Base-by-base conservation (phyloP, 192 early-diverging fungal genomes). In the Radiomyces spectabilis region DNA sequence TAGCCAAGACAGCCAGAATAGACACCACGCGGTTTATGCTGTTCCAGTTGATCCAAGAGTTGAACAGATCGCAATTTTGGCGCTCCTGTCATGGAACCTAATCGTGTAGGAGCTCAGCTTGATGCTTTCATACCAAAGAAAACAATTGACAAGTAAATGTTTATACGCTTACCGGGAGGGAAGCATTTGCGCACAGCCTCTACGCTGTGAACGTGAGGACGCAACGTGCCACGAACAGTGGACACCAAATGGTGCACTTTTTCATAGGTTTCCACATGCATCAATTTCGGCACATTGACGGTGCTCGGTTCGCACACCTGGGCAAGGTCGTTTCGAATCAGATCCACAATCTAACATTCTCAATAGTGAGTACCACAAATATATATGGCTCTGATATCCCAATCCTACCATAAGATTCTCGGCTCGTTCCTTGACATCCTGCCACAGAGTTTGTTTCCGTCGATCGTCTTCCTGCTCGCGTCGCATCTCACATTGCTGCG, bases 41-140 rank as follows among this genome's bases (percentile, higher is more conserved):
- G 46, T 49, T 97, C 93, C 44, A 95, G 76, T 9, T 65, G 54
- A 32, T 88, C 84, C 24, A 98, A 64, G 3, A 97, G 61, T 41
- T 87, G 79, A 31, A 92, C 74, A 0, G 91, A 89, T 34, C 96
- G 78, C 7, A 81, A 63, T 63, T 98, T 98, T 3, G 96, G 96
- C 0, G 96, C 96, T 5, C 96, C 96, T 0, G 96, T 98, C 94
- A 98, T 97, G 0, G 92, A 95, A 0, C 93, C 93, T 61, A 33
- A 10, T 19, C 24, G 27, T 35, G 12, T 12, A 57, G 29, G 16
- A 65, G 25, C n/a, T 12, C 25, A 46, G 29, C 45, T 25, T 51
- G 21, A 37, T 41, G 22, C 27, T 39, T 1, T n/a, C n/a, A n/a
- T n/a, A n/a, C n/a, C n/a, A n/a, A n/a, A n/a, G n/a, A 61, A 22